phyloP scores from a whole-genome alignment of 2,329 filamentous ascomycete genomes.

The Penicillium sp. region DNA sequence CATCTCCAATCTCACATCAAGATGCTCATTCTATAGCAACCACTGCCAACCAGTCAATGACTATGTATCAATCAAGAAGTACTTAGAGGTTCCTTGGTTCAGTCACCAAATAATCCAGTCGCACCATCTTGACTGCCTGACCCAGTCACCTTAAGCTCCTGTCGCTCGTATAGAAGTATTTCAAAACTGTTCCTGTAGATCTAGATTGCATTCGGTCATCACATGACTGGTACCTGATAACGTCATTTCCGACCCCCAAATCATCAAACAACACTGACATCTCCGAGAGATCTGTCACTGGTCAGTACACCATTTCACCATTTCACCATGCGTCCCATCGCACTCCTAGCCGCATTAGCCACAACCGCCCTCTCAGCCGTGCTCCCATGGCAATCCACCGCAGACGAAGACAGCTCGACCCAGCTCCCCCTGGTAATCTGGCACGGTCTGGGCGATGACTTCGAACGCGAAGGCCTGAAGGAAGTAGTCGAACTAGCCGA shows the following conservation, averaged over 20 bases:
- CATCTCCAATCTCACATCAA: no score
- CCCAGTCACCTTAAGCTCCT: not conserved
- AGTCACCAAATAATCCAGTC: not conserved
- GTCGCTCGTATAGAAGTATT: not conserved
- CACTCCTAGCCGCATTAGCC: slow-evolving; percentile 20
- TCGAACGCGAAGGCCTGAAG: slow-evolving; percentile 69
- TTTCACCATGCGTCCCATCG: slow-evolving; percentile 12
- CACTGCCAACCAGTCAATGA: no score
- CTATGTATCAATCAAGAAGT: no score
- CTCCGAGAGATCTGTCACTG: not conserved
- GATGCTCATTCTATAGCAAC: no score
- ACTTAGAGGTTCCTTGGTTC: no score
- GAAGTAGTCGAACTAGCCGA: slow-evolving; percentile 68
- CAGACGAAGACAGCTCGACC: slow-evolving; percentile 27
- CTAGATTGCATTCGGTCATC: not conserved
- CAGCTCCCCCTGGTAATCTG: slow-evolving; percentile 89
- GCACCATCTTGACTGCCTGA: not conserved
- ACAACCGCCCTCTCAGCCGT: slow-evolving; percentile 17
- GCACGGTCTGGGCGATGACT: slow-evolving; percentile 73
- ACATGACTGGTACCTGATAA: slow-evolving; percentile 10
- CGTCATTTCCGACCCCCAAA: slow-evolving; percentile 4
- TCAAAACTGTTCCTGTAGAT: not conserved
- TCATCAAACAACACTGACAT: not conserved
- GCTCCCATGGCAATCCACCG: slow-evolving; percentile 14
- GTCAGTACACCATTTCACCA: not conserved